These are phyloP conservation scores for Euphorbia schlechtendalii DNA, from an alignment of 441 rosid genomes.

Conservation along the genomic window DNA sequence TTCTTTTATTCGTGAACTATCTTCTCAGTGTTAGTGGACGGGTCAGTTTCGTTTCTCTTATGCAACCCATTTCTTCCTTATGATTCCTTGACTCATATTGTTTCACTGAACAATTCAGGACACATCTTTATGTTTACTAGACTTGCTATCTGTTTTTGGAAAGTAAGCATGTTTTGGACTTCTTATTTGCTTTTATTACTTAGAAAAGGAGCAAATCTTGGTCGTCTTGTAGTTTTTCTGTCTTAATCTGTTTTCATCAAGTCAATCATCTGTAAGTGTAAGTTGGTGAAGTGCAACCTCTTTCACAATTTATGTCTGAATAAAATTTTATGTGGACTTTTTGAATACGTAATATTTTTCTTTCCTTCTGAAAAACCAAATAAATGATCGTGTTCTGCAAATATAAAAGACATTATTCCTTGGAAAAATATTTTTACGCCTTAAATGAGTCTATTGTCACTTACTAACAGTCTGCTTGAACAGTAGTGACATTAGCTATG, in stretches of 20 bases:
- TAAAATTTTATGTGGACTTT: background rate
- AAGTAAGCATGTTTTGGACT: background rate
- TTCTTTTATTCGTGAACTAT: conserved; percentile 75
- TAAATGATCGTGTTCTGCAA: background rate
- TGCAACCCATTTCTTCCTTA: background rate
- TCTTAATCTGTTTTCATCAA: background rate
- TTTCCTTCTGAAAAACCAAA: background rate
- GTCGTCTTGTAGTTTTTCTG: background rate
- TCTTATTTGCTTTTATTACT: background rate
- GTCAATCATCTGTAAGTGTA: background rate
- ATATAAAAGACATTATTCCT: background rate
- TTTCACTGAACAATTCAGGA: background rate
- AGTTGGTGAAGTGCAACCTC: background rate
- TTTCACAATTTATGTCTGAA: background rate
- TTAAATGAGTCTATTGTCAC: background rate
- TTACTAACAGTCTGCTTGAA: background rate
- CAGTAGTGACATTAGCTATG: background rate
- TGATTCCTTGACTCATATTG: background rate
- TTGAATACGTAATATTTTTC: background rate
- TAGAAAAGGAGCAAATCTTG: background rate
- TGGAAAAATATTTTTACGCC: background rate
- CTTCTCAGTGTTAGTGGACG: conserved; percentile 67
- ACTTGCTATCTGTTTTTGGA: background rate
- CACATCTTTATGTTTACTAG: too few species aligned
- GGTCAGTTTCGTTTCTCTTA: conserved; percentile 44